Evolutionary conservation across 192 early-diverging fungal genomes (phyloP), one percentile per base, ranked within the genome.

Genomic region (Coemansia furcata): DNA sequence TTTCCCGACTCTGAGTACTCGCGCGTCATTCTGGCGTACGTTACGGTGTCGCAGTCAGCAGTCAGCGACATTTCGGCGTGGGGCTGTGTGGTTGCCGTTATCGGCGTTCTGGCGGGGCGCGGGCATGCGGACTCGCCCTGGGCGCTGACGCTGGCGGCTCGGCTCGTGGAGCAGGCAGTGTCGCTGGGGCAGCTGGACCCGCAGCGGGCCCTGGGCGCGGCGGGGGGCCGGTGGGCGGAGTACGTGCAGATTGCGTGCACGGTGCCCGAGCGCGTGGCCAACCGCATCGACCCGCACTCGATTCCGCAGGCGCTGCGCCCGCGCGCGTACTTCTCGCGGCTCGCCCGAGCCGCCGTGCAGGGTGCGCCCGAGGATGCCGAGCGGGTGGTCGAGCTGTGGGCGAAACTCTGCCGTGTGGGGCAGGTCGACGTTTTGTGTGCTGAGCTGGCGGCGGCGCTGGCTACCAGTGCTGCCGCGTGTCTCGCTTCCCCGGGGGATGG

Each of bases 191-290:
- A 60, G 44, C 36, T 68, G 8, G 36, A 36, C 33, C 67, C 67
- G 15, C 67, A 47, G 35, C 29, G 29, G 14, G 30, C 19, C 3
- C 3, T 62, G 33, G 23, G 29, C 3, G 7, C 9, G 26, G 29
- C 38, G 10, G 30, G 32, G 19, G 33, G 36, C 39, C 60, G 29
- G 19, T 81, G 79, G 79, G 36, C 63, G 21, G 73, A 71, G 26
- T 76, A 72, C 33, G 9, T 76, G 32, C 70, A 72, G 29, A 47
- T 73, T 7, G 42, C 54, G 11, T 72, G 70, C 37, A 61, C 70
- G 3, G 39, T 81, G 43, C 73, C 79, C 0, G 79, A 81, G 26
- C 79, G 79, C 29, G 49, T 81, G 11, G 73, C 73, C 2, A 76
- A 76, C 49, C 21, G 64, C 12, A 37, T 81, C 26, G 74, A 81